Base-by-base conservation (phyloP, 495 filamentous ascomycete species). In the Talaromyces ruber region DNA sequence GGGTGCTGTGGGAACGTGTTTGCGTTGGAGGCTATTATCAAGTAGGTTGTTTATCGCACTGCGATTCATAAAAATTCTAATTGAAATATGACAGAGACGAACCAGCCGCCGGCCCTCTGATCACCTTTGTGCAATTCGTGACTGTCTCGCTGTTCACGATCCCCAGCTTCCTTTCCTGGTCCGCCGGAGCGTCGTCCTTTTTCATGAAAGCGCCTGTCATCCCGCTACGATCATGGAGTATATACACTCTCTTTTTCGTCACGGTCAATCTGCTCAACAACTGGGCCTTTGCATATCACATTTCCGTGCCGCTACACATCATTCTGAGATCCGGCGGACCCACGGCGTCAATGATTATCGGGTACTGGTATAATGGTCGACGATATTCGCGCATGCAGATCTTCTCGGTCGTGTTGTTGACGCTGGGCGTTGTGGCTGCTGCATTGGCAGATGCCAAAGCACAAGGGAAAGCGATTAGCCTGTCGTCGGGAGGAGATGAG, bases 1-100 rank as follows among this genome's bases (percentile, higher is more conserved):
- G 94, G 94, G 37, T 99, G 94, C 70, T 99, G 94, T 79, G 92
- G 92, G 30, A 99, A 98, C 80, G 94, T 92, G 29, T 98, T 96
- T 76, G 89, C 93, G 7, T 85, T 99, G 45, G 94, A 99, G 72
- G 91, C 91, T 22, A 96, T 98, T 67, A 85, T 98, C 68, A 96
- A 96, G 90, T 95, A 77, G 80, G 82, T 11, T 85, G 68, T 84
- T 88, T 69, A 83, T 86, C 56, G 39, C 81, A 21, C 50, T 52
- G 14, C 14, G 47, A 52, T 16, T 1, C n/a, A 28, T 7, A 28
- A 11, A 83, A 80, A 66, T 2, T 2, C 53, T 56, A 25, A 57
- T n/a, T 43, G 34, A 39, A 29, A n/a, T 11, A 16, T 18, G 51
- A 16, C 47, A 76, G 74, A 68, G 73, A 76, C 61, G 71, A 72